A percentile compares a stretch with the other conserved stretches of the same genome.
Conservation (phyloP, 108 stramenopile species). For the Ochromonas danica region DNA sequence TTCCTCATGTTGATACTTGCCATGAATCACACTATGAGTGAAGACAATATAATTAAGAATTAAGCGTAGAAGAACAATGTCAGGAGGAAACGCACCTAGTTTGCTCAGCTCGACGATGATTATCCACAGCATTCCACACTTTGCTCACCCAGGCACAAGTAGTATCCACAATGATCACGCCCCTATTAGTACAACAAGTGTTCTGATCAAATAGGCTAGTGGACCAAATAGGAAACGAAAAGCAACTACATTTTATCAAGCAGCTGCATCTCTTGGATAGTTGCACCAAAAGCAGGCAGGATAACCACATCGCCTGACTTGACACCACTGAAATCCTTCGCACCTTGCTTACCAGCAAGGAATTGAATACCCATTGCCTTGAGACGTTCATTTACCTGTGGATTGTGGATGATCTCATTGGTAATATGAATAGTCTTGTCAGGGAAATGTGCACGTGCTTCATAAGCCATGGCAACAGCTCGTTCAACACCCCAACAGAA, state of each 20-base stretch:
- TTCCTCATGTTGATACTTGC: slow-evolving; percentile 91
- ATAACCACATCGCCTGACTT: slow-evolving; percentile 87
- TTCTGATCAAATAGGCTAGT: no score
- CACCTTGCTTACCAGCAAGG: slow-evolving; percentile 59
- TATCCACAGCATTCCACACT: slow-evolving; percentile 94
- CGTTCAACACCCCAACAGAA: slow-evolving; percentile 64
- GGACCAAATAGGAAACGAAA: no score
- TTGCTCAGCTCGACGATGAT: slow-evolving; percentile 74
- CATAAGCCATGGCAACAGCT: slow-evolving; percentile 81
- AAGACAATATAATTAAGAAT: background rate
- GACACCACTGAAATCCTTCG: slow-evolving; percentile 73
- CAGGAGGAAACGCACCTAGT: background rate
- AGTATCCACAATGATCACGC: slow-evolving; percentile 91
- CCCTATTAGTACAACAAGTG: slow-evolving; percentile 48
- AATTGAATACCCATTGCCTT: slow-evolving; percentile 80
- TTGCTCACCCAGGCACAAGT: slow-evolving; percentile 97
- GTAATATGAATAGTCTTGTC: slow-evolving; percentile 82
- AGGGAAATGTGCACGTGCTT: slow-evolving; percentile 76
- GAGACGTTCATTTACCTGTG: slow-evolving; percentile 81
- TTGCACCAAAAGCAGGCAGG: slow-evolving; percentile 90
- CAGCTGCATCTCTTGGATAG: slow-evolving; percentile 82
- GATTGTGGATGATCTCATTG: slow-evolving; percentile 95
- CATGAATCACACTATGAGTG: slow-evolving; percentile 78
- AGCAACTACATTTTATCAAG: background rate
- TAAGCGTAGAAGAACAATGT: slow-evolving; percentile 50